These are phyloP conservation scores for Sporothrix protearum DNA, from an alignment of 2,329 filamentous ascomycete genomes.

Conservation along the genomic window DNA sequence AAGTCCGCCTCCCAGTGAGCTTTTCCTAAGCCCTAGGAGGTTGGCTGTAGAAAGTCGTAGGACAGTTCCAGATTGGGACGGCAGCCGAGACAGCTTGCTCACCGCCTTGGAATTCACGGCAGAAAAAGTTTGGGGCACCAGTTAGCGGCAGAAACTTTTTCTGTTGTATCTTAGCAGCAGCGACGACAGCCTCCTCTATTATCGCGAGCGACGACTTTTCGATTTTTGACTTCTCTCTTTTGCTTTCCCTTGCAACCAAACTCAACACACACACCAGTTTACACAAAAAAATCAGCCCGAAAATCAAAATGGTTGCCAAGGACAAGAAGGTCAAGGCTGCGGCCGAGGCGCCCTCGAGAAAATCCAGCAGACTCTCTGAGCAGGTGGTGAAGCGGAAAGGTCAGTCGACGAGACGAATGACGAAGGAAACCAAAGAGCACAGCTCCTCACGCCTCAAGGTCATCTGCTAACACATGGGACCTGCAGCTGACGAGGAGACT, in stretches of 20 bases:
- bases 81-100: not conserved
- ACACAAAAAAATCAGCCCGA: not conserved
- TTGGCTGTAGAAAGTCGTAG: not conserved
- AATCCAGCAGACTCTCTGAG: slow-evolving; percentile 25
- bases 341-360: slow-evolving; percentile 19
- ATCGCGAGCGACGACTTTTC: not conserved
- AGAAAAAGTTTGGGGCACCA: slow-evolving; percentile 23
- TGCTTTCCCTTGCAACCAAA: not conserved
- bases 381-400: slow-evolving; percentile 25
- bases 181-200: slow-evolving; percentile 19
- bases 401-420: not conserved
- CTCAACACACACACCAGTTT: not conserved
- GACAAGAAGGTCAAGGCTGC: slow-evolving; percentile 22
- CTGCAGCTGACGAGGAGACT: slow-evolving; percentile 23
- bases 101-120: slow-evolving; percentile 26
- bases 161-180: not conserved
- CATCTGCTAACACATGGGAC: not conserved
- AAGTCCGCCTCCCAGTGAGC: not conserved
- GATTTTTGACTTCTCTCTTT: not conserved
- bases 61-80: not conserved
- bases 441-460: not conserved
- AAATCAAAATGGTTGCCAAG: slow-evolving; percentile 19
- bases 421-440: not conserved
- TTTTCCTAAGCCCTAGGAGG: not conserved
- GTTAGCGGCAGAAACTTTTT: slow-evolving; percentile 24